Base-by-base conservation (phyloP, 1,284 basidiomycete species). In the Microbotryomycetes sp. region DNA sequence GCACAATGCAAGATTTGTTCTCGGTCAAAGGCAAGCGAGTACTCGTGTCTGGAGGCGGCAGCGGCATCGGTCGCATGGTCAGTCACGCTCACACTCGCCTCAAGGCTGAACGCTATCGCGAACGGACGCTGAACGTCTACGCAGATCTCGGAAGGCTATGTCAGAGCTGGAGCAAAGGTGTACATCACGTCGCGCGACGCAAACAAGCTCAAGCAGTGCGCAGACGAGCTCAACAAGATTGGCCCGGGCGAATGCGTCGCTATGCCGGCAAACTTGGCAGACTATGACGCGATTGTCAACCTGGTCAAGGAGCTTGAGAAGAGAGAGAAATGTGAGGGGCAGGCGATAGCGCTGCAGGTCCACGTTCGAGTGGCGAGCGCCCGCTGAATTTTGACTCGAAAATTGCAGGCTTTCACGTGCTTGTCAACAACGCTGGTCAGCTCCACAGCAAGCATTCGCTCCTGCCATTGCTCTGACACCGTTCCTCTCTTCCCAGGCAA, bases 1-100 rank as follows among this genome's bases (percentile, higher is more conserved):
- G 52, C 52, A 53, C 41, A 49, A 62, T 62, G 61, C 5, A 26
- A n/a, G 78, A 75, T 27, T 74, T 86, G 27, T 86, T 86, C 73
- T 71, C 76, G 56, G 83, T 86, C 59, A 75, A 79, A 54, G 81
- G 77, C 51, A 86, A 85, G 71, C 75, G 75, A 24, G 57, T 66
- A 2, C 76, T 87, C 35, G 79, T 86, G 41, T 86, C 85, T 0
- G 86, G 85, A n/a, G 85, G 85, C n/a, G 85, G 82, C 13, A 65
- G 68, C 41, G 70, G 70, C 29, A 62, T 68, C 30, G 68, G 63
- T 5, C 49, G 51, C 31, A 66, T 68, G 46, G 61, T 59, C 21
- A 49, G 55, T 50, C 27, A 15, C 24, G 21, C 13, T 29, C 52
- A n/a, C n/a, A 84, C 83, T 56, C 62, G 80, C 74, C 24, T 15